These are phyloP conservation scores for Plenodomus biglobosus DNA, from an alignment of 2,329 filamentous ascomycete genomes.

Conservation along the genomic window DNA sequence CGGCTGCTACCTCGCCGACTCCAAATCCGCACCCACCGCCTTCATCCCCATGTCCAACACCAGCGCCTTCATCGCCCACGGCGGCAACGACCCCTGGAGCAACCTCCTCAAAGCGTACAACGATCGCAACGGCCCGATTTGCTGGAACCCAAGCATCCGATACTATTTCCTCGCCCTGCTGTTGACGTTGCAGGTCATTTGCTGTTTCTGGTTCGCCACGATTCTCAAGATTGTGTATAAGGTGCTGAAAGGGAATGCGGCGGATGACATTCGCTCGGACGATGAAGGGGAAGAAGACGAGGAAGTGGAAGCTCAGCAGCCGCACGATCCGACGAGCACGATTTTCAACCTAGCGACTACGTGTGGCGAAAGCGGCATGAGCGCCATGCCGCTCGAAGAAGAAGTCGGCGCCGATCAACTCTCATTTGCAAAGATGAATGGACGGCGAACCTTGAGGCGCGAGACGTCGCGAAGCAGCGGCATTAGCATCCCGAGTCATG, in stretches of 20 bases:
- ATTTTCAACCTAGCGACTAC: constrained; percentile 32
- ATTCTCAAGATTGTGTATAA: constrained; percentile 80
- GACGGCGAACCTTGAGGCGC: constrained; percentile 54
- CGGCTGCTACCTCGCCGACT: constrained; percentile 69
- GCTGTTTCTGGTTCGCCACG: constrained; percentile 85
- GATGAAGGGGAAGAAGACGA: constrained; percentile 72
- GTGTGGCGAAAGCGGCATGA: constrained; percentile 34
- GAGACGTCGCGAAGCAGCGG: constrained; percentile 52
- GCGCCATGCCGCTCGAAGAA: constrained; percentile 55
- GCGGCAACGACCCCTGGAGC: constrained; percentile 47
- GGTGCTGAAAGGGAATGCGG: constrained; percentile 73
- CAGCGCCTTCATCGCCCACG: constrained; percentile 38
- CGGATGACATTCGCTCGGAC: constrained; percentile 86
- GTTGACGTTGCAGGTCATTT: constrained; percentile 75
- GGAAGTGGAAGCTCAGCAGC: constrained; percentile 38
- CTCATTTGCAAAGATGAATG: constrained; percentile 58
- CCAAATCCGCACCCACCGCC: constrained; percentile 34
- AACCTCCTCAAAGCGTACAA: constrained; percentile 75
- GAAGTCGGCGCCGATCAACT: constrained; percentile 75
- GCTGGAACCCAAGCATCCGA: constrained; percentile 74
- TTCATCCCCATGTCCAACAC: constrained; percentile 59
- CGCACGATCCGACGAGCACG: constrained; percentile 20
- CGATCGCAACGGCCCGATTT: constrained; percentile 71
- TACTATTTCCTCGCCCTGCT: constrained; percentile 77
- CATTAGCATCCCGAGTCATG: constrained; percentile 68